These are phyloP conservation scores for Penicillium janthinellum DNA, from an alignment of 2,329 filamentous ascomycete genomes.

Conservation along the genomic window DNA sequence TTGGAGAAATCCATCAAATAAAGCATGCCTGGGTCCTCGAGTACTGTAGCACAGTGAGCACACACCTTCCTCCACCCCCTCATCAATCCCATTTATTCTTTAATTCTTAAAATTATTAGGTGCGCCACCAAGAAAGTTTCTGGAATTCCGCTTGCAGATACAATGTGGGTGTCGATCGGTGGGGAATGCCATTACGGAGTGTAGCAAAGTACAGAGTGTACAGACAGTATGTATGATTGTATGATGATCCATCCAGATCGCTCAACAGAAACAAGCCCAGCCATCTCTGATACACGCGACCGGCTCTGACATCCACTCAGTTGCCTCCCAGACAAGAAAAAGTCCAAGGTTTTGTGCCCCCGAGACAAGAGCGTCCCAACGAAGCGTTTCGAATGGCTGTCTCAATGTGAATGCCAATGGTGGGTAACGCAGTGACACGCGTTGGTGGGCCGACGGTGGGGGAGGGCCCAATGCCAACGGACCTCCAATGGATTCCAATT, in stretches of 20 bases:
- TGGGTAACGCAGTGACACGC: conserved; percentile 33
- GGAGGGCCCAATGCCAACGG: neutral
- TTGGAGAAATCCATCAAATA: conserved; percentile 7
- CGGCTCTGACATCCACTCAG: neutral
- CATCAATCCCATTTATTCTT: conserved; percentile 1
- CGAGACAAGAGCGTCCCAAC: neutral
- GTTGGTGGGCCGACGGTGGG: conserved; percentile 34
- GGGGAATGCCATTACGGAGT: neutral
- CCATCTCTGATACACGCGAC: neutral
- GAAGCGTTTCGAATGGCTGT: conserved; percentile 4
- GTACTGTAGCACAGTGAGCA: too few species aligned
- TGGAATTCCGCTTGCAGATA: conserved; percentile 10
- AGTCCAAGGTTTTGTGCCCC: neutral
- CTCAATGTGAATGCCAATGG: conserved; percentile 1
- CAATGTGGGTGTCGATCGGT: neutral
- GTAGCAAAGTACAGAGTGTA: neutral
- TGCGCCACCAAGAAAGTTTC: conserved; percentile 18
- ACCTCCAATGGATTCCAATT: conserved; percentile 17
- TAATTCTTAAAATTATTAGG: neutral
- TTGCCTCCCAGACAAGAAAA: neutral
- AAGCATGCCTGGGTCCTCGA: conserved; percentile 4
- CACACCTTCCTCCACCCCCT: neutral
- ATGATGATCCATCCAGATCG: neutral
- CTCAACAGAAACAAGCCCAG: neutral
- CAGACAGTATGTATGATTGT: neutral